Percentiles rank a stretch among this genome's conserved stretches.
Evolutionary conservation across 2,329 filamentous ascomycete genomes (phyloP).

Genomic region (Microcera coccophila): DNA sequence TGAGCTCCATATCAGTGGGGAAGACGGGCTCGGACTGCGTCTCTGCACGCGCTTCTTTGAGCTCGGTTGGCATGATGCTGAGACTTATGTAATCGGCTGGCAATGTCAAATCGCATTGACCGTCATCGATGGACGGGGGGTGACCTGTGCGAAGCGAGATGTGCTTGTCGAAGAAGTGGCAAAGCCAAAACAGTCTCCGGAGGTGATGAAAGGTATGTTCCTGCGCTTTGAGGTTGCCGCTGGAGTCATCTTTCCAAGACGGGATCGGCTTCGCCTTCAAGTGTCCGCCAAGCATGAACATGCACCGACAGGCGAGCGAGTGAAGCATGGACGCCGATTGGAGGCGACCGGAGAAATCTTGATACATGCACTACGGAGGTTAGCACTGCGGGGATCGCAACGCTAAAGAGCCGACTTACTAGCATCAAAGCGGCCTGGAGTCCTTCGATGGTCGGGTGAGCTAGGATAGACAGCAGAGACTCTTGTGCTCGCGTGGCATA

Average conservation of each 20-base stretch:
- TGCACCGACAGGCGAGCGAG: conserved; percentile 41
- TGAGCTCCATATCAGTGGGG: conserved; percentile 46
- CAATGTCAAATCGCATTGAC: conserved; percentile 22
- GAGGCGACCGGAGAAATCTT: conserved; percentile 43
- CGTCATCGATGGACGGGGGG: conserved; percentile 37
- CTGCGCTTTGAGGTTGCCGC: conserved; percentile 7
- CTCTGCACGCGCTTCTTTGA: neutral
- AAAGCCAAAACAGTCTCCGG: conserved; percentile 48
- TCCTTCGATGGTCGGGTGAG: conserved; percentile 40
- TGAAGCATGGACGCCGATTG: conserved; percentile 41
- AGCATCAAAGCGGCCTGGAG: conserved; percentile 45
- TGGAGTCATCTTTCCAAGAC: conserved; percentile 13
- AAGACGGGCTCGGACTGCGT: conserved; percentile 27
- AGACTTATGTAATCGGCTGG: conserved; percentile 32
- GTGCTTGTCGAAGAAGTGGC: conserved; percentile 51
- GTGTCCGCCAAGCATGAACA: conserved; percentile 48
- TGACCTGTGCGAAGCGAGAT: conserved; percentile 50
- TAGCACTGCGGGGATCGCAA: neutral
- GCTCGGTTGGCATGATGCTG: conserved; percentile 7
- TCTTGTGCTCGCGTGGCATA: conserved; percentile 37
- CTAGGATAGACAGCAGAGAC: conserved; percentile 39
- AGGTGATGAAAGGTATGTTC: conserved; percentile 31
- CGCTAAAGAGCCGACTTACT: conserved; percentile 28
- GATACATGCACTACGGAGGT: conserved; percentile 36
- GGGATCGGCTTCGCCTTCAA: neutral